phyloP scores from a whole-genome alignment of 805 yeast genomes.

The Ogataea chonburiensis region DNA sequence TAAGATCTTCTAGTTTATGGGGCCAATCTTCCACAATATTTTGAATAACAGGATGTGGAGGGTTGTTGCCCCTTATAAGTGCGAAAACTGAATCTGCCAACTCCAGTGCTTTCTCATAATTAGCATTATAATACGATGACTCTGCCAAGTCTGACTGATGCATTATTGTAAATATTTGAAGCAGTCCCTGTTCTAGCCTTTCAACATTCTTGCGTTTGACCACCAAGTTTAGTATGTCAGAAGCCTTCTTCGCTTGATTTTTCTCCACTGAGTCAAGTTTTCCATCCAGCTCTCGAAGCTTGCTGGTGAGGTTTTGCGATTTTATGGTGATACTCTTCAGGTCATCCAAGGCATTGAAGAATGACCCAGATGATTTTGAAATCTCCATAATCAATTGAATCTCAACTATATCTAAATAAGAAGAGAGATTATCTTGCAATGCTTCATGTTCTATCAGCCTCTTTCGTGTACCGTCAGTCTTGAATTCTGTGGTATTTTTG shows the following conservation, averaged over 20 bases:
- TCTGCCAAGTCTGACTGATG: conserved; percentile 52
- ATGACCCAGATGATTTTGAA: conserved; percentile 78
- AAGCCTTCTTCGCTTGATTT: conserved; percentile 50
- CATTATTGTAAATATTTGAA: conserved; percentile 49
- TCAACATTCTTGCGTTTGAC: conserved; percentile 59
- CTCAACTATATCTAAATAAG: conserved; percentile 84
- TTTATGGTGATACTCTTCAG: conserved; percentile 60
- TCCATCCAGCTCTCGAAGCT: conserved; percentile 44
- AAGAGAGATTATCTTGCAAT: conserved; percentile 75
- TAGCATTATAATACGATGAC: conserved; percentile 41
- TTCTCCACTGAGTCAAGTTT: conserved; percentile 47
- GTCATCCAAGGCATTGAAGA: conserved; percentile 81
- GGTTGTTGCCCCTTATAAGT: conserved; percentile 53
- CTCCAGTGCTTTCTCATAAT: conserved; percentile 55
- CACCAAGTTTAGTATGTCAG: conserved; percentile 47
- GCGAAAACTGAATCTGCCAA: conserved; percentile 55
- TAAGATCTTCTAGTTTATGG: conserved; percentile 41
- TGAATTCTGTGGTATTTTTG: conserved; percentile 33
- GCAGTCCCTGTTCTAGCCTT: conserved; percentile 57
- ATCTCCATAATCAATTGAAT: conserved; percentile 77
- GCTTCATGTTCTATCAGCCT: conserved; percentile 50
- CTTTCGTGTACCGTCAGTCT: conserved; percentile 33
- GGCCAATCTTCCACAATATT: conserved; percentile 43
- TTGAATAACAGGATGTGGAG: conserved; percentile 29
- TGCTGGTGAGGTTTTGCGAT: conserved; percentile 49